Percentiles rank a stretch among this genome's conserved stretches.
Conservation (phyloP, 169 alveolate species). For the Plasmodium yoelii region DNA sequence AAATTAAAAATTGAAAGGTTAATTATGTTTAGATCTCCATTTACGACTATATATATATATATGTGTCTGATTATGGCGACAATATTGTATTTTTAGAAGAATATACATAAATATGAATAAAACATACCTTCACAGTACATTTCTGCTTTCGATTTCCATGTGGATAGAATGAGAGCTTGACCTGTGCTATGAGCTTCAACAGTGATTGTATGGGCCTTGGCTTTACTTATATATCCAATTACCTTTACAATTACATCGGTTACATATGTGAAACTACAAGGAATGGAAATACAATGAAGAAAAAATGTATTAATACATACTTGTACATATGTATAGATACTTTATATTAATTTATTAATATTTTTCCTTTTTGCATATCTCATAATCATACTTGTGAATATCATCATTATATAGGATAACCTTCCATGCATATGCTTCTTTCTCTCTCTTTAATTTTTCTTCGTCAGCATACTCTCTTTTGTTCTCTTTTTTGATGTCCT, state of each 20-base stretch:
- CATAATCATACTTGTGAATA: conserved; percentile 86
- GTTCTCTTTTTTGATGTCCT: conserved; percentile 70
- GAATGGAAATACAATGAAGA: background rate
- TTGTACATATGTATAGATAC: background rate
- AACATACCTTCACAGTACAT: conserved; percentile 77
- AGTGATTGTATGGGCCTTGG: conserved; percentile 87
- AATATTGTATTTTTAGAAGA: background rate
- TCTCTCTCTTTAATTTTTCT: conserved; percentile 79
- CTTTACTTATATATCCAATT: conserved; percentile 84
- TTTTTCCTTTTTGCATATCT: background rate
- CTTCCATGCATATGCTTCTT: conserved; percentile 85
- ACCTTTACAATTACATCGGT: conserved; percentile 84
- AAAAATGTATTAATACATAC: background rate
- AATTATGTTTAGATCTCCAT: background rate
- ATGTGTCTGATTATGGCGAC: background rate
- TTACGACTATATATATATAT: background rate
- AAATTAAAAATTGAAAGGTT: background rate
- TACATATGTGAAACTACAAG: conserved; percentile 83
- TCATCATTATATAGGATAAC: conserved; percentile 90
- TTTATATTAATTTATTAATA: background rate
- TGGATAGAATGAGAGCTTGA: conserved; percentile 83
- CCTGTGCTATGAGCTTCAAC: conserved; percentile 89
- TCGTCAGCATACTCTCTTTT: conserved; percentile 51
- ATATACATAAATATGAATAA: background rate
- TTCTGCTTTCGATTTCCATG: conserved; percentile 87